phyloP scores from a whole-genome alignment of 306 rosid species.

The Quercus parvula region DNA sequence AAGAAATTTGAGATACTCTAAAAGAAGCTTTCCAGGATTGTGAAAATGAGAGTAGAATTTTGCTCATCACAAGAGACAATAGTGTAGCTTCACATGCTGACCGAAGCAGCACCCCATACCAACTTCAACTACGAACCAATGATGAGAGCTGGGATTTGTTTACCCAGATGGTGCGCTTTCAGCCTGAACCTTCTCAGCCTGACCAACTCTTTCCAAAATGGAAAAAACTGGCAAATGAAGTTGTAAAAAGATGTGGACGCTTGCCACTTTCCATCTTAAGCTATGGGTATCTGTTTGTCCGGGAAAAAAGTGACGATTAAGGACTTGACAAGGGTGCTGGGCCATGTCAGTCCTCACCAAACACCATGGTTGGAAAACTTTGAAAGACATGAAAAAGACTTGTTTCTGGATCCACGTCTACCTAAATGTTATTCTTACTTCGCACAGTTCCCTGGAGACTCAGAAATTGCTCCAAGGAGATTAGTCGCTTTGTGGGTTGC shows the following conservation, averaged over 20 bases:
- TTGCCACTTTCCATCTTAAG: slow-evolving; percentile 28
- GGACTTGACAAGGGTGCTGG: slow-evolving; percentile 1
- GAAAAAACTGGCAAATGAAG: slow-evolving; percentile 19
- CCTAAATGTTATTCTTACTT: background rate
- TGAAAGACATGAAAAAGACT: background rate
- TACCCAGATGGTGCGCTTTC: slow-evolving; percentile 16
- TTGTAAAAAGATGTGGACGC: slow-evolving; percentile 25
- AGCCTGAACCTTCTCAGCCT: too few species aligned
- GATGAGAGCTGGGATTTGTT: slow-evolving; percentile 29
- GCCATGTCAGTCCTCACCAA: background rate
- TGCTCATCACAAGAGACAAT: slow-evolving; percentile 18
- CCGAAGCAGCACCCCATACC: background rate
- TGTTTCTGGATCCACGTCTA: background rate
- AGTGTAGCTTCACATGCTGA: slow-evolving; percentile 14
- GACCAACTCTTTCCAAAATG: background rate
- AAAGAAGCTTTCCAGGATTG: too few species aligned
- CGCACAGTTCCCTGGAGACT: slow-evolving; percentile 19
- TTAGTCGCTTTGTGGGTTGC: slow-evolving; percentile 38
- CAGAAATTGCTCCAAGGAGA: slow-evolving; percentile 37
- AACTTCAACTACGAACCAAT: slow-evolving; percentile 25
- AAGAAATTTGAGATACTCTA: too few species aligned
- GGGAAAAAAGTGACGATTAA: background rate
- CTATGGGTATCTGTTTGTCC: slow-evolving; percentile 17
- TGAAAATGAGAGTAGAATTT: too few species aligned
- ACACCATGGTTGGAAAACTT: slow-evolving; percentile 1